Percentiles rank a stretch among this genome's conserved stretches.
Evolutionary conservation across 2,329 filamentous ascomycete genomes (phyloP).

Genomic region (Penicillium expansum): DNA sequence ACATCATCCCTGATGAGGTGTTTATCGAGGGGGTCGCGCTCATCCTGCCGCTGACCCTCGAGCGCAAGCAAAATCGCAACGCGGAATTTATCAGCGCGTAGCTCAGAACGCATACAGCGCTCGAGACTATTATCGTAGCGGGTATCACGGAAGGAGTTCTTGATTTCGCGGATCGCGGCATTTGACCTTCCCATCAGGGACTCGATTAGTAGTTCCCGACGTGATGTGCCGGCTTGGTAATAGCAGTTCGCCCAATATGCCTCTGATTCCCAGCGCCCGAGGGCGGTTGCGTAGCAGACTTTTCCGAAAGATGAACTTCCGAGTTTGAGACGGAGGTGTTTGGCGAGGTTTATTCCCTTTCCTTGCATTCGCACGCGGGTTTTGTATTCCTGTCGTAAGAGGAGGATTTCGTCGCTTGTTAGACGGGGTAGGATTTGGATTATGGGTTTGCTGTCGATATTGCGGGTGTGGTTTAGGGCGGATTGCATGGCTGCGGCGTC

Average conservation of each 20-base stretch:
- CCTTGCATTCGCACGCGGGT: slow-evolving; percentile 67
- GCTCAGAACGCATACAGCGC: slow-evolving; percentile 85
- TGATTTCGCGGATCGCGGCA: slow-evolving; percentile 81
- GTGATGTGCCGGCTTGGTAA: slow-evolving; percentile 83
- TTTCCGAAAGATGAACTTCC: slow-evolving; percentile 69
- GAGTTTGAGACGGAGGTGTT: slow-evolving; percentile 49
- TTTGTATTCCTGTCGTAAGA: slow-evolving; percentile 87
- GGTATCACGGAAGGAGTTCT: slow-evolving; percentile 84
- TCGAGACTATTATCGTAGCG: slow-evolving; percentile 80
- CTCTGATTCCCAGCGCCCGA: slow-evolving; percentile 88
- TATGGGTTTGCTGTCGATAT: slow-evolving; percentile 67
- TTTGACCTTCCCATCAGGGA: slow-evolving; percentile 87
- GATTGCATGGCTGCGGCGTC: slow-evolving; percentile 74
- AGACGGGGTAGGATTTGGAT: slow-evolving; percentile 81
- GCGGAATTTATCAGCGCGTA: slow-evolving; percentile 96
- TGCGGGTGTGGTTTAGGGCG: slow-evolving; percentile 66
- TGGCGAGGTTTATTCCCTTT: slow-evolving; percentile 51
- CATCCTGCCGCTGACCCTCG: slow-evolving; percentile 80
- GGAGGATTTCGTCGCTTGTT: slow-evolving; percentile 81
- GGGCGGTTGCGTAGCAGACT: slow-evolving; percentile 81
- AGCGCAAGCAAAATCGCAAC: slow-evolving; percentile 79
- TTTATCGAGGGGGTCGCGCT: slow-evolving; percentile 64
- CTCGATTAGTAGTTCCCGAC: slow-evolving; percentile 88
- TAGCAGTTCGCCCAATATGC: slow-evolving; percentile 98
- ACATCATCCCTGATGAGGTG: slow-evolving; percentile 68